Evolutionary conservation across 306 rosid genomes (phyloP).

Genomic region (Betula pendula): DNA sequence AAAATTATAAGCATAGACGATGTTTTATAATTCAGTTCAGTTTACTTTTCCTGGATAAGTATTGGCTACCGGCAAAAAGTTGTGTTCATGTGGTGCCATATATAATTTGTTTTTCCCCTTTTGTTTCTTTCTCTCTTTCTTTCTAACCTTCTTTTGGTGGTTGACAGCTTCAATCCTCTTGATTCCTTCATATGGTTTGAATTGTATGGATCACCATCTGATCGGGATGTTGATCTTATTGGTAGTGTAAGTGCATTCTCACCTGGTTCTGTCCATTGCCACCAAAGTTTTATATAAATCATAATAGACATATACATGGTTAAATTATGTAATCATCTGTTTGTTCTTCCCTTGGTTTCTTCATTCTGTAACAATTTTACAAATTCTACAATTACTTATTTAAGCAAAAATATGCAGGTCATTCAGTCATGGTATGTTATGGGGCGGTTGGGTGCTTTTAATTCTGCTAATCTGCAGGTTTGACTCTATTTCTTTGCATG

Average conservation of each 20-base stretch:
- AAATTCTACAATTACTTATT: background rate
- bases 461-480: constrained; percentile 89
- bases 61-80: background rate
- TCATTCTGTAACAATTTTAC: background rate
- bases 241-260: constrained; percentile 66
- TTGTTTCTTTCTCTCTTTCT: constrained; percentile 3
- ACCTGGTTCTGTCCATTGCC: background rate
- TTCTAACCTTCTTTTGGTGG: background rate
- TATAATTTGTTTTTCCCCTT: background rate
- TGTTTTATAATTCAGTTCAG: background rate
- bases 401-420: constrained; percentile 49
- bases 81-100: constrained; percentile 13
- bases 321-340: background rate
- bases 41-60: background rate
- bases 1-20: background rate
- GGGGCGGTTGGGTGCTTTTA: constrained; percentile 94
- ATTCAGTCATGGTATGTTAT: constrained; percentile 94
- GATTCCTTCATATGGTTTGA: constrained; percentile 92
- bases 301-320: background rate
- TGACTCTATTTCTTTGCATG: constrained; percentile 4
- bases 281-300: background rate
- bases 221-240: constrained; percentile 68
- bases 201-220: constrained; percentile 78
- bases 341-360: background rate
- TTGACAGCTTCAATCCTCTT: constrained; percentile 82